Base-by-base conservation (phyloP, 768 basidiomycete genomes). In the Suillus clintonianus region DNA sequence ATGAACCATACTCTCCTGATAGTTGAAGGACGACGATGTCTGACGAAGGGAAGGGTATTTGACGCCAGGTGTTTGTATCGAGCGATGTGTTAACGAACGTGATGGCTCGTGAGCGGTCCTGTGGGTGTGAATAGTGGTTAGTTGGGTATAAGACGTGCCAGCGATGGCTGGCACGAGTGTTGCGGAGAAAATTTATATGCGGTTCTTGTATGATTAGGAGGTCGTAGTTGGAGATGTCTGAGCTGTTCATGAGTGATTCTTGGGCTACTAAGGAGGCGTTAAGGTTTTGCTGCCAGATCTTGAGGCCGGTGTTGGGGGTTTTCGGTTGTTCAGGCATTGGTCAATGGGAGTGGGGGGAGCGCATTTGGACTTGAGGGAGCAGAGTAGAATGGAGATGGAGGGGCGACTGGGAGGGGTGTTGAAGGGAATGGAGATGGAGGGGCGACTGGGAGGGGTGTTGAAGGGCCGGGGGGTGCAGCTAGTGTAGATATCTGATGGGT, bases 181-280 rank as follows among this genome's bases (percentile, higher is more conserved):
- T 53, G 2, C 61, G 45, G 1, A 66, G 57, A 58, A 60, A 62
- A 62, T 74, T 72, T 5, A 76, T 65, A 63, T 77, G 72, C 9
- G 78, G 81, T 70, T 82, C 81, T 64, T 82, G 80, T 13, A 81
- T 32, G 2, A 68, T 56, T 0, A 78, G 37, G 1, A 82, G 69
- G 62, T 81, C 76, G 32, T 62, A 73, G 19, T 72, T 32, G 4
- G 14, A 19, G 2, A 48, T 30, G 3, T 15, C 11, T 0, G 3
- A 3, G 59, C 59, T 24, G 14, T 47, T 60, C 10, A 60, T n/a
- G 0, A 45, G n/a, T 0, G 10, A 45, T 22, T 45, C 43, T 22
- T 45, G 43, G 11, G 39, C 43, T 2, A 5, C 10, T 22, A 45
- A 4, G 0, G 19, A 43, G 19, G 19, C 4, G 4, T 43, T 43